Conservation (phyloP, 768 basidiomycete species). For the Rickenella mellea region DNA sequence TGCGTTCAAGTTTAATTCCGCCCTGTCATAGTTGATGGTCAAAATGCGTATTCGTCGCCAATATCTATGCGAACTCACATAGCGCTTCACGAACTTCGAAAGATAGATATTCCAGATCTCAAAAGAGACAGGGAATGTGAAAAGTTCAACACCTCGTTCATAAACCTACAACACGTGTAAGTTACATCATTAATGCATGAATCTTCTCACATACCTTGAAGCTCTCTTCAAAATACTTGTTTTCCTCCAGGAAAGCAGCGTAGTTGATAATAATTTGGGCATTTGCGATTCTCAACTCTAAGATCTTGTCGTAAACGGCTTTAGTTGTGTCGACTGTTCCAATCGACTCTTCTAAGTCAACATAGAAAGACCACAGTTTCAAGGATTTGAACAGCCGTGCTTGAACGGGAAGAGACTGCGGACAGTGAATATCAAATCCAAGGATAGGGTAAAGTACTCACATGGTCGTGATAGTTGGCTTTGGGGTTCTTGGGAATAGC, state of each 20-base stretch:
- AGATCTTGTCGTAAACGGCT: conserved; percentile 89
- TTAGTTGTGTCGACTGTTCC: conserved; percentile 90
- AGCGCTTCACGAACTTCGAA: conserved; percentile 93
- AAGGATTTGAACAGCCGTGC: conserved; percentile 91
- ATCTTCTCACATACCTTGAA: conserved; percentile 61
- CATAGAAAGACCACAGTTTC: conserved; percentile 98
- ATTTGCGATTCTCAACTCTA: conserved; percentile 95
- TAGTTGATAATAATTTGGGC: conserved; percentile 98
- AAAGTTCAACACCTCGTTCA: conserved; percentile 92
- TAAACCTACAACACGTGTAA: conserved; percentile 53
- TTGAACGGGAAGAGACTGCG: conserved; percentile 75
- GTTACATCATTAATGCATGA: background rate
- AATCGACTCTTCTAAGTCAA: conserved; percentile 95
- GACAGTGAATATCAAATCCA: conserved; percentile 7
- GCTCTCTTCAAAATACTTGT: conserved; percentile 96
- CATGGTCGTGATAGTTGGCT: conserved; percentile 92
- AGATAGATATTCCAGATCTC: conserved; percentile 99
- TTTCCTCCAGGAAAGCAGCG: conserved; percentile 93
- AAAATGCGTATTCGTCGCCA: background rate
- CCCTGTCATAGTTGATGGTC: conserved; percentile 38
- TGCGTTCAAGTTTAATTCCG: conserved; percentile 87
- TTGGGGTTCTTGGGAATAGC: conserved; percentile 84
- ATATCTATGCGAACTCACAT: conserved; percentile 42
- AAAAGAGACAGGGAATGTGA: conserved; percentile 96
- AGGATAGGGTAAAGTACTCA: conserved; percentile 32